These are phyloP conservation scores for Chrysoporthe austroafricana DNA, from an alignment of 2,329 filamentous ascomycete genomes.

Conservation along the genomic window DNA sequence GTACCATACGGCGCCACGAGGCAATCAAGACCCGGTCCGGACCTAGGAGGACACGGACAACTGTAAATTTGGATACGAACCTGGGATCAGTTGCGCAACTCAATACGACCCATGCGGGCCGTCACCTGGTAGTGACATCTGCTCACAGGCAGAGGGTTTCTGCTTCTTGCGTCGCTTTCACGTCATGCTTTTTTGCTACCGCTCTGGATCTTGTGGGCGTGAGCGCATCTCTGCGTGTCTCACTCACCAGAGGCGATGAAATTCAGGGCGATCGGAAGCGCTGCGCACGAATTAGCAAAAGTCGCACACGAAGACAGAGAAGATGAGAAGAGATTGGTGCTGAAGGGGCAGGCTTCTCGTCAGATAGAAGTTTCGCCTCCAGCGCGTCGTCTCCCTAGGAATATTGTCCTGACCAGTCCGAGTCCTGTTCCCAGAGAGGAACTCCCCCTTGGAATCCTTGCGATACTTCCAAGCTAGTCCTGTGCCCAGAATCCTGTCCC, in stretches of 20 bases:
- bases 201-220: conserved; percentile 56
- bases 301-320: neutral
- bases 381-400: neutral
- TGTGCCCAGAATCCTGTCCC: conserved; percentile 64
- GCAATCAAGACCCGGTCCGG: neutral
- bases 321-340: conserved; percentile 12
- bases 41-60: conserved; percentile 35
- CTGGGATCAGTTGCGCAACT: conserved; percentile 41
- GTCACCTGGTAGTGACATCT: conserved; percentile 13
- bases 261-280: conserved; percentile 80
- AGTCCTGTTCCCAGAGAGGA: conserved; percentile 76
- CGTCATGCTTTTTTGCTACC: conserved; percentile 51
- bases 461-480: conserved; percentile 61
- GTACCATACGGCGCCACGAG: too few species aligned
- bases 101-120: conserved; percentile 9
- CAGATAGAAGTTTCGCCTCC: neutral
- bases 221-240: conserved; percentile 41
- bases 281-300: conserved; percentile 46
- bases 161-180: neutral
- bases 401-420: conserved; percentile 71
- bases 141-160: neutral
- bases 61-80: conserved; percentile 51
- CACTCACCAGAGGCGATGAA: conserved; percentile 92
- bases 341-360: conserved; percentile 28
- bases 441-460: conserved; percentile 70